These are phyloP conservation scores for Blastomyces emzantsi DNA, from an alignment of 2,329 filamentous ascomycete species.

Conservation along the genomic window DNA sequence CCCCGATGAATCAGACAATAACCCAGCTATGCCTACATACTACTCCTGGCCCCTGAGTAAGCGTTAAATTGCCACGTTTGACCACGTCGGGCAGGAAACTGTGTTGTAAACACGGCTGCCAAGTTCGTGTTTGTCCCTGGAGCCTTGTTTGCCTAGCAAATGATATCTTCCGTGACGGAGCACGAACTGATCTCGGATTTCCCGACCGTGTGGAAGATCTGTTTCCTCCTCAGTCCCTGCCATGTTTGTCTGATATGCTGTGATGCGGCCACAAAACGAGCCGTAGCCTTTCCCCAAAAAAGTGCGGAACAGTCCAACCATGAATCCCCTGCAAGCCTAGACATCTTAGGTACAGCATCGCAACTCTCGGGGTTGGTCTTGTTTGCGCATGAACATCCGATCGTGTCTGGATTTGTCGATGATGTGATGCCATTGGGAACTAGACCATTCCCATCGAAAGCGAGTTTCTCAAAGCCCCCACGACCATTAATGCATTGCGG, in stretches of 20 bases:
- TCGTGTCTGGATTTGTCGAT: neutral
- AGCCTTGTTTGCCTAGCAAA: neutral
- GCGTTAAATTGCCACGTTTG: neutral
- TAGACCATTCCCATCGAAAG: no score
- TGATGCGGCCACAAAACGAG: neutral
- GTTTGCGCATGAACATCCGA: neutral
- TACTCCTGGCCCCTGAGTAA: neutral
- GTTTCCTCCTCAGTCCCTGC: neutral
- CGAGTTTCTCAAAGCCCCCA: neutral
- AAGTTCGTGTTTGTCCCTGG: neutral
- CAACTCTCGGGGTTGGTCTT: neutral
- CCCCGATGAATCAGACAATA: neutral
- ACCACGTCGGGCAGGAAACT: neutral
- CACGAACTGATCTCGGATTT: neutral
- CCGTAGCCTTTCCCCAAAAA: neutral
- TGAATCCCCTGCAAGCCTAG: neutral
- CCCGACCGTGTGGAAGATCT: neutral
- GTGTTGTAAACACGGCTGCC: neutral
- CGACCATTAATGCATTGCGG: neutral
- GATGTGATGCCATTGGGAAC: neutral
- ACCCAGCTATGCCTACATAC: neutral
- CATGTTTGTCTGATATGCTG: constrained; percentile 2
- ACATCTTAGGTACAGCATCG: neutral
- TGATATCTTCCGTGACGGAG: neutral
- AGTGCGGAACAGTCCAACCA: neutral